A percentile compares a stretch with the other conserved stretches of the same genome.
phyloP scores from a whole-genome alignment of 2,329 filamentous ascomycete species.

The Penicillium psychrosexuale region DNA sequence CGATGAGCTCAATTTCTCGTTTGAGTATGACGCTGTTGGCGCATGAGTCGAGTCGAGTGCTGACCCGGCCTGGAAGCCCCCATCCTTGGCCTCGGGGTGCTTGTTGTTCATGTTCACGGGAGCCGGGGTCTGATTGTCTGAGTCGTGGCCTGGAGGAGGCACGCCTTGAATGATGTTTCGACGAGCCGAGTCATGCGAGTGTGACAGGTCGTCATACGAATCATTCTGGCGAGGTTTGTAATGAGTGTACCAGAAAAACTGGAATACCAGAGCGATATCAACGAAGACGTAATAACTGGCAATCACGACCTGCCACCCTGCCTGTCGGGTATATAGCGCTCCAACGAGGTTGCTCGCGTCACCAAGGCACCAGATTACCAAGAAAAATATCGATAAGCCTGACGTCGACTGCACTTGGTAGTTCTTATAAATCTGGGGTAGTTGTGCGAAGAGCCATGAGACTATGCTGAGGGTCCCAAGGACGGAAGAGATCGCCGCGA shows the following conservation, averaged over 20 bases:
- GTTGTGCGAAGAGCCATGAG: slow-evolving; percentile 66
- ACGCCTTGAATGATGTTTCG: slow-evolving; percentile 38
- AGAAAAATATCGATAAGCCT: slow-evolving; percentile 63
- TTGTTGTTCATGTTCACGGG: slow-evolving; percentile 19
- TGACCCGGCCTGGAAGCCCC: slow-evolving; percentile 25
- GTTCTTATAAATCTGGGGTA: slow-evolving; percentile 69
- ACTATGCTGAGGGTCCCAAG: slow-evolving; percentile 62
- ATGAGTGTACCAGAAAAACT: slow-evolving; percentile 65
- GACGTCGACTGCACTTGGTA: slow-evolving; percentile 62
- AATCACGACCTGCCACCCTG: slow-evolving; percentile 64
- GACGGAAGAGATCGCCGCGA: slow-evolving; percentile 60
- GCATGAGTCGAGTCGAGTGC: slow-evolving; percentile 16
- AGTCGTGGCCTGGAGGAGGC: slow-evolving; percentile 34
- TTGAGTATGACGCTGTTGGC: slow-evolving; percentile 30
- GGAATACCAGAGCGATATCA: slow-evolving; percentile 59
- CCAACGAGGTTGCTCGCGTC: slow-evolving; percentile 63
- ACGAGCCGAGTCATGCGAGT: slow-evolving; percentile 27
- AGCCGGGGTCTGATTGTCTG: slow-evolving; percentile 15
- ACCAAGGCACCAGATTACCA: slow-evolving; percentile 64
- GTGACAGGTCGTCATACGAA: slow-evolving; percentile 28
- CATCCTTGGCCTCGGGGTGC: slow-evolving; percentile 31
- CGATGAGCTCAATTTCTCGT: slow-evolving; percentile 35
- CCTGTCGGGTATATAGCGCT: slow-evolving; percentile 61
- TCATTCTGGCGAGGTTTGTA: slow-evolving; percentile 49
- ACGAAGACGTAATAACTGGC: slow-evolving; percentile 66